Evolutionary conservation across 2,329 filamentous ascomycete genomes (phyloP).

Genomic region (Fusarium staphyleae): DNA sequence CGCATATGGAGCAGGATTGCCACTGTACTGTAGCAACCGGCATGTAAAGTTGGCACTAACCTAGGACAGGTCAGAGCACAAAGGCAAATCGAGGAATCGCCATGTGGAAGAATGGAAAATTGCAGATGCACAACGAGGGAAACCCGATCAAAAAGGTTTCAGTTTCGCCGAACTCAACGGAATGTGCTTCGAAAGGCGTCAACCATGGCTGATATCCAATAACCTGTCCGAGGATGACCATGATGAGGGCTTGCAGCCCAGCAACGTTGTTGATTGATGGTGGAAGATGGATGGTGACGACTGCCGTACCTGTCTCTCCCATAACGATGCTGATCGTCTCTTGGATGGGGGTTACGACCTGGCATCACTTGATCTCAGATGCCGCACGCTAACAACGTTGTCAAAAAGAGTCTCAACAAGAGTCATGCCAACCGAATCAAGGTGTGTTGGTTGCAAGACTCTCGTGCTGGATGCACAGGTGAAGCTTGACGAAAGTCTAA

Average conservation of each 20-base stretch:
- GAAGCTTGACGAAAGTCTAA: constrained; percentile 2
- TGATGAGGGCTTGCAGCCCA: constrained; percentile 12
- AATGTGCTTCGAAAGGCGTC: background rate
- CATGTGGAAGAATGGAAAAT: background rate
- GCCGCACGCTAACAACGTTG: constrained; percentile 30
- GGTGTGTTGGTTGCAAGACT: constrained; percentile 18
- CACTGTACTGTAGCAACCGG: background rate
- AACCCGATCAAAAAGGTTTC: background rate
- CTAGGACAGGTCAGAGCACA: constrained; percentile 12
- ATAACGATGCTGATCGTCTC: constrained; percentile 27
- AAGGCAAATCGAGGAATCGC: constrained; percentile 3
- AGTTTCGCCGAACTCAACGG: background rate
- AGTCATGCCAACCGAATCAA: constrained; percentile 27
- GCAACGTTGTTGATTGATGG: constrained; percentile 10
- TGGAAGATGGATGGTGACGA: constrained; percentile 13
- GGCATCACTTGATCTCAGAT: constrained; percentile 38
- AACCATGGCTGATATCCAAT: background rate
- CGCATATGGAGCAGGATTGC: background rate
- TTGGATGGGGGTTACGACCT: constrained; percentile 17
- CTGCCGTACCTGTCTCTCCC: constrained; percentile 2
- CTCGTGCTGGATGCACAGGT: background rate
- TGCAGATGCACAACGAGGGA: background rate
- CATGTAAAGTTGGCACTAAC: constrained; percentile 23
- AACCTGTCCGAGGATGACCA: background rate
- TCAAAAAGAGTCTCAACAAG: constrained; percentile 27